Evolutionary conservation across 257 asterid genomes (phyloP).

Genomic region (Ophiorrhiza pumila): DNA sequence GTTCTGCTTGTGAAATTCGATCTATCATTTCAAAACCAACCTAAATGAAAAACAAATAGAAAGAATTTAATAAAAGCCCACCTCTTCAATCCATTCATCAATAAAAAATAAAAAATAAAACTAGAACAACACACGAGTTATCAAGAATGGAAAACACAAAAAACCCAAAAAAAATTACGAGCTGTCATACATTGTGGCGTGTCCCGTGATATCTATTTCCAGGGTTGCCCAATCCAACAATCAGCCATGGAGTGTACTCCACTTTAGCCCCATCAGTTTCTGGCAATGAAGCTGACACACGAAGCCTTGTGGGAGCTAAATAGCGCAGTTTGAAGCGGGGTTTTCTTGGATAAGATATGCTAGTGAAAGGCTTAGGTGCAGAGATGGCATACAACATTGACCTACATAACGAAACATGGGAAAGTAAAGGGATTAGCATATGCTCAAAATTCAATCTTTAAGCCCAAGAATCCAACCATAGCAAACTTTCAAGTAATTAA

Average conservation of each 20-base stretch:
- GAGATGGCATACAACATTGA: conserved; percentile 63
- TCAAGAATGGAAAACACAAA: background rate
- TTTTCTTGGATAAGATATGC: conserved; percentile 39
- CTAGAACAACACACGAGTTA: no score
- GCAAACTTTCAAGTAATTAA: background rate
- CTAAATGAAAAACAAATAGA: conserved; percentile 29
- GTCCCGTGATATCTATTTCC: conserved; percentile 96
- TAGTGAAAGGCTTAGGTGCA: conserved; percentile 37
- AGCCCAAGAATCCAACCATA: background rate
- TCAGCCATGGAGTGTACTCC: conserved; percentile 95
- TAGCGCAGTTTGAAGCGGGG: conserved; percentile 37
- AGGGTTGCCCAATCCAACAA: conserved; percentile 98
- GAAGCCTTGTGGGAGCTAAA: conserved; percentile 38
- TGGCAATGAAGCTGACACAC: conserved; percentile 53
- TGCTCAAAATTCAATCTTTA: background rate
- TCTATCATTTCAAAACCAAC: conserved; percentile 97
- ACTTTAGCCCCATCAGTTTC: conserved; percentile 49
- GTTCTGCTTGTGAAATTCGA: conserved; percentile 66
- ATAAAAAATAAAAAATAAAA: background rate
- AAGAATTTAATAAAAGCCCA: background rate
- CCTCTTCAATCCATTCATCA: background rate
- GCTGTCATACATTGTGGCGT: conserved; percentile 71
- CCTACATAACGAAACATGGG: conserved; percentile 4
- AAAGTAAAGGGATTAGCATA: background rate
- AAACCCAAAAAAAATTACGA: background rate